Percentiles rank a stretch among this genome's conserved stretches.
Evolutionary conservation across 352 stramenopile genomes (phyloP).

Genomic region (Pythium dissotocum): DNA sequence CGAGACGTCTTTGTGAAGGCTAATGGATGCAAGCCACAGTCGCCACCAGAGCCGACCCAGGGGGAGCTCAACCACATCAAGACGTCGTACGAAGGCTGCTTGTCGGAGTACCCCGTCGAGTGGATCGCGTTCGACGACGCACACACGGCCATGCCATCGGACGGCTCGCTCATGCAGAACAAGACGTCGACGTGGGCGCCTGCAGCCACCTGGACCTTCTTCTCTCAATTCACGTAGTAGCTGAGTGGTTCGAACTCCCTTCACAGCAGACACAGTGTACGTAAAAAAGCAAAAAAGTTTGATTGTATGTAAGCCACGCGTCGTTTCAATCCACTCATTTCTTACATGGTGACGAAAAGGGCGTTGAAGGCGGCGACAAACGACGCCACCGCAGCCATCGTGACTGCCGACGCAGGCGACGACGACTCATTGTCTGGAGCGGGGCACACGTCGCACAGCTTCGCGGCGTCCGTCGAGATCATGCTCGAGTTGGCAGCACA

Average conservation of each 20-base stretch:
- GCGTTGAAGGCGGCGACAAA: background rate
- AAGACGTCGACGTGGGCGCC: slow-evolving; percentile 29
- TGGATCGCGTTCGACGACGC: slow-evolving; percentile 38
- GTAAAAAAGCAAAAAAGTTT: background rate
- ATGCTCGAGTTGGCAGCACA: slow-evolving; percentile 43
- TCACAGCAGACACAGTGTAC: too few species aligned
- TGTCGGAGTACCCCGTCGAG: slow-evolving; percentile 20
- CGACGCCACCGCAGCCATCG: background rate
- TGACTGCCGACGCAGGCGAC: background rate
- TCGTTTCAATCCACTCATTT: background rate
- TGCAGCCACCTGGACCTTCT: slow-evolving; percentile 32
- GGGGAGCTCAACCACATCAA: slow-evolving; percentile 33
- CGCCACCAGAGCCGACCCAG: slow-evolving; percentile 20
- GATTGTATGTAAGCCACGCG: background rate
- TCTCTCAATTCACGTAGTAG: slow-evolving; percentile 8
- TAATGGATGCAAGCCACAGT: slow-evolving; percentile 31
- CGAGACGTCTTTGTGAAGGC: slow-evolving; percentile 34
- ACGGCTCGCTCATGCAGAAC: slow-evolving; percentile 18
- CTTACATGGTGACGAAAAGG: background rate
- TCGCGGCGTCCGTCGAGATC: slow-evolving; percentile 1
- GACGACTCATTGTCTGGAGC: slow-evolving; percentile 18
- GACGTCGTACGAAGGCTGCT: slow-evolving; percentile 33
- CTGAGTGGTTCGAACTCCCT: too few species aligned
- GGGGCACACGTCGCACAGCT: slow-evolving; percentile 18
- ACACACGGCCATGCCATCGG: slow-evolving; percentile 31